Percentiles rank a stretch among this genome's conserved stretches.
phyloP scores from a whole-genome alignment of 805 yeast genomes.

The Wickerhamomyces tratensis region DNA sequence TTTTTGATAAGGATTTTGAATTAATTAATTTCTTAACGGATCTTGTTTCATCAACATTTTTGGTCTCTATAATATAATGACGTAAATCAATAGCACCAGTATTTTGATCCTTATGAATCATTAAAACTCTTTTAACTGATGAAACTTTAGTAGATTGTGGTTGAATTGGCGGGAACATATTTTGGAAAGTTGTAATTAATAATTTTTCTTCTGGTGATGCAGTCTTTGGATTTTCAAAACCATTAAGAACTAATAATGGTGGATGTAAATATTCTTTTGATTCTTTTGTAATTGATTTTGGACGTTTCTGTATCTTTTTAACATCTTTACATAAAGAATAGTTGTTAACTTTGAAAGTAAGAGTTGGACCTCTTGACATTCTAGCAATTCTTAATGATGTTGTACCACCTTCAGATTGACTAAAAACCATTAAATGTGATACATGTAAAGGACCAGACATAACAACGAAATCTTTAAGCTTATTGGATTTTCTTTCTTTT shows the following conservation, averaged over 20 bases:
- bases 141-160: slow-evolving; percentile 72
- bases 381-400: slow-evolving; percentile 77
- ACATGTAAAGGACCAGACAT: slow-evolving; percentile 98
- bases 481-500: slow-evolving; percentile 79
- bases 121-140: slow-evolving; percentile 73
- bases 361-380: slow-evolving; percentile 91
- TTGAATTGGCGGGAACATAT: slow-evolving; percentile 90
- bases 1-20: slow-evolving; percentile 49
- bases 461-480: slow-evolving; percentile 87
- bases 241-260: slow-evolving; percentile 87
- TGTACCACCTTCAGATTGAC: slow-evolving; percentile 73
- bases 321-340: slow-evolving; percentile 83
- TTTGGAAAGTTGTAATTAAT: slow-evolving; percentile 83
- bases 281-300: slow-evolving; percentile 67
- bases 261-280: slow-evolving; percentile 58
- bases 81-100: slow-evolving; percentile 75
- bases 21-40: slow-evolving; percentile 63
- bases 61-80: slow-evolving; percentile 84
- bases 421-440: slow-evolving; percentile 77
- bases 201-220: slow-evolving; percentile 69
- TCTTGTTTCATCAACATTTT: slow-evolving; percentile 67
- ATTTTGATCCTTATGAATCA: slow-evolving; percentile 64
- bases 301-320: slow-evolving; percentile 54
- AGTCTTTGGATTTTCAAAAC: slow-evolving; percentile 61
- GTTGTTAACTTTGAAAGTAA: slow-evolving; percentile 67